Percentiles rank a stretch among this genome's conserved stretches.
Conservation (phyloP, 1,284 basidiomycete species). For the Boletus semigastroideus region DNA sequence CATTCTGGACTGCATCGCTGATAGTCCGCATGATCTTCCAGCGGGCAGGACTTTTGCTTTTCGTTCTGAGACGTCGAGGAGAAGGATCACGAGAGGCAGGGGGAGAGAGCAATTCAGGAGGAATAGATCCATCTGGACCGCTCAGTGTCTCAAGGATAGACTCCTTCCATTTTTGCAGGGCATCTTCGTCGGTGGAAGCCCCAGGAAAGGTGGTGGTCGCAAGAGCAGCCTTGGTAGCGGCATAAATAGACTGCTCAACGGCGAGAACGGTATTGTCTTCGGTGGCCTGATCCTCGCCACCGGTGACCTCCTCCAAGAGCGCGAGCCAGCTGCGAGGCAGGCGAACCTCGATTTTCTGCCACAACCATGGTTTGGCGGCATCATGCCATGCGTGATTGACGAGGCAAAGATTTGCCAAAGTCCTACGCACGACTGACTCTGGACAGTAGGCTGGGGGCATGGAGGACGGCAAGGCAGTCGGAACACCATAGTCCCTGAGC, state of each 20-base stretch:
- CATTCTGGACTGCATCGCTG: slow-evolving; percentile 68
- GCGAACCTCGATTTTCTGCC: slow-evolving; percentile 76
- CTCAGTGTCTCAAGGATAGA: slow-evolving; percentile 58
- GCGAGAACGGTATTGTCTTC: slow-evolving; percentile 60
- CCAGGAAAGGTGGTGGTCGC: slow-evolving; percentile 38
- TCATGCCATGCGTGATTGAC: slow-evolving; percentile 73
- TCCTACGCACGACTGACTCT: slow-evolving; percentile 58
- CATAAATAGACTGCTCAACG: slow-evolving; percentile 62
- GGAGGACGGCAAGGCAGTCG: slow-evolving; percentile 66
- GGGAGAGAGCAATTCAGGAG: slow-evolving; percentile 71
- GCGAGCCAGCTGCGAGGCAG: slow-evolving; percentile 78
- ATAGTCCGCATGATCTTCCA: slow-evolving; percentile 79
- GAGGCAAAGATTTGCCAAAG: slow-evolving; percentile 66
- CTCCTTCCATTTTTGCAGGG: slow-evolving; percentile 54
- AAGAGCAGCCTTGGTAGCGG: slow-evolving; percentile 58
- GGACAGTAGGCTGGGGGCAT: slow-evolving; percentile 67
- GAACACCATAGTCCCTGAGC: slow-evolving; percentile 45
- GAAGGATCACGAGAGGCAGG: slow-evolving; percentile 77
- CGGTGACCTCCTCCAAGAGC: slow-evolving; percentile 71
- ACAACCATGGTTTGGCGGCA: slow-evolving; percentile 79
- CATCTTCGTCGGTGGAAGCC: slow-evolving; percentile 38
- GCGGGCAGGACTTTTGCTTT: slow-evolving; percentile 75
- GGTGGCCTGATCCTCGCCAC: slow-evolving; percentile 53
- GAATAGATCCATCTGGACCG: slow-evolving; percentile 64
- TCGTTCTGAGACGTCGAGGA: slow-evolving; percentile 66